Percentiles rank a stretch among this genome's conserved stretches.
Evolutionary conservation across 768 basidiomycete genomes (phyloP).

Genomic region (Mycena floridula): DNA sequence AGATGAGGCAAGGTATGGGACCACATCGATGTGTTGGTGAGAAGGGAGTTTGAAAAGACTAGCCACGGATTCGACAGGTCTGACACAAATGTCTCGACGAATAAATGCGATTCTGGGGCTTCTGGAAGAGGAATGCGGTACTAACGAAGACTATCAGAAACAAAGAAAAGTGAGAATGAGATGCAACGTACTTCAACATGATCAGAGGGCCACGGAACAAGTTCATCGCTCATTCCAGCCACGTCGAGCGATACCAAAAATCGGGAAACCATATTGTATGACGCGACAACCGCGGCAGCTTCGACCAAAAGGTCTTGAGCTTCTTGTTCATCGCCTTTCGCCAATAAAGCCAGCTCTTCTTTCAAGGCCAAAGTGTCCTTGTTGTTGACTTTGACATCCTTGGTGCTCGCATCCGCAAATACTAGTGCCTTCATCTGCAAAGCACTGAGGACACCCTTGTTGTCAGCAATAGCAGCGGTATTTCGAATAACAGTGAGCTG

Average conservation of each 20-base stretch:
- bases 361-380: conserved; percentile 34
- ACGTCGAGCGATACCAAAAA: conserved; percentile 58
- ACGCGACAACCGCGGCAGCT: conserved; percentile 42
- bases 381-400: conserved; percentile 35
- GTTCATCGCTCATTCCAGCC: conserved; percentile 39
- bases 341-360: conserved; percentile 23
- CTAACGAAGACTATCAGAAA: neutral
- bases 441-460: conserved; percentile 33
- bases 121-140: conserved; percentile 1
- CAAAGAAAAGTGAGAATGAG: neutral
- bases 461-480: conserved; percentile 29
- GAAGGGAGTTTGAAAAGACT: conserved; percentile 43
- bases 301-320: conserved; percentile 48
- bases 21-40: conserved; percentile 47
- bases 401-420: conserved; percentile 58
- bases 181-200: conserved; percentile 33
- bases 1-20: conserved; percentile 34
- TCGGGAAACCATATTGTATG: conserved; percentile 69
- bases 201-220: conserved; percentile 45
- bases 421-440: conserved; percentile 46
- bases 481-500: conserved; percentile 55
- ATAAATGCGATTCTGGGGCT: conserved; percentile 13
- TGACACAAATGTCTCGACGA: conserved; percentile 33
- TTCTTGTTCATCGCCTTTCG: conserved; percentile 15
- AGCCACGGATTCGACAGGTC: conserved; percentile 42